A percentile compares a stretch with the other conserved stretches of the same genome.
Evolutionary conservation across 148 eudicot species (phyloP).

Genomic region (Rheum nobile): DNA sequence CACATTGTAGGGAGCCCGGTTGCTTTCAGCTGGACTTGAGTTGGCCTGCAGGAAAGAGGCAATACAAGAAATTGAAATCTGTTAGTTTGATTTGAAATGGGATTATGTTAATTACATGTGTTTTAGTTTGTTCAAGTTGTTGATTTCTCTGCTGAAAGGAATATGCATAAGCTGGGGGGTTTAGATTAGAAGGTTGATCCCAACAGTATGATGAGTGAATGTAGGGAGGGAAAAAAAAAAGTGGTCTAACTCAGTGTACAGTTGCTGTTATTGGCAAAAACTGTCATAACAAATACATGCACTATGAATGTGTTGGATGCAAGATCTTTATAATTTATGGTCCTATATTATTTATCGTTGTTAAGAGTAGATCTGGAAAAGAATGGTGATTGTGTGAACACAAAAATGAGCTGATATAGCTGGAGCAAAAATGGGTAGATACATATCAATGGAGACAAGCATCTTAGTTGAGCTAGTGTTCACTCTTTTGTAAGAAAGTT

Average conservation of each 20-base stretch:
- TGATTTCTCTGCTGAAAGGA: not conserved
- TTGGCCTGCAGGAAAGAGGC: not conserved
- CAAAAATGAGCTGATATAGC: no score
- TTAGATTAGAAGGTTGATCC: not conserved
- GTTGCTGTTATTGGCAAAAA: not conserved
- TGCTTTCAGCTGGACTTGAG: constrained; percentile 58
- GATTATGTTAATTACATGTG: constrained; percentile 5
- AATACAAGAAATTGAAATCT: not conserved
- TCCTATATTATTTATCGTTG: not conserved
- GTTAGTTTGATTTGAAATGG: not conserved
- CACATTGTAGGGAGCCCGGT: constrained; percentile 70
- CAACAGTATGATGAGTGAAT: not conserved
- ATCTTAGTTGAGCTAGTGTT: no score
- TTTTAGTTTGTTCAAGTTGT: not conserved
- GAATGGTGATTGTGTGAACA: not conserved
- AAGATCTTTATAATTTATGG: not conserved
- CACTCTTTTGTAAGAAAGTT: no score
- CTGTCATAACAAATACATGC: constrained; percentile 1
- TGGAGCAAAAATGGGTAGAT: no score
- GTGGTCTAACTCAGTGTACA: constrained; percentile 1
- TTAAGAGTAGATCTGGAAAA: not conserved
- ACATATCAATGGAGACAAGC: no score
- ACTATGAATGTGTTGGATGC: not conserved
- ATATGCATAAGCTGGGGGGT: no score
- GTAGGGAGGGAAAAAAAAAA: not conserved